phyloP scores from a whole-genome alignment of 1,139 yeast genomes.

The Pichia terricola region DNA sequence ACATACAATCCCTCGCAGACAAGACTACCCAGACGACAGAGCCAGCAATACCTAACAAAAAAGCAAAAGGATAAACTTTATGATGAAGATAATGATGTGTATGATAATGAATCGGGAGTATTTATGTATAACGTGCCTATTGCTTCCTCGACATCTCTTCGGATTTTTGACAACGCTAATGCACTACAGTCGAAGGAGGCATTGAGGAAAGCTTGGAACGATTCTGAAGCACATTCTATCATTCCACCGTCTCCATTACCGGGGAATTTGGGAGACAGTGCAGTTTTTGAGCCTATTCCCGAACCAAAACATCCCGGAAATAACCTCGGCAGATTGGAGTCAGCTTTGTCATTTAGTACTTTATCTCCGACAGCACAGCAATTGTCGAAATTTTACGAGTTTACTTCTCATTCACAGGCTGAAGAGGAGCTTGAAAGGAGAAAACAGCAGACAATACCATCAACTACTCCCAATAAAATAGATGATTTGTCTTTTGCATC shows the following conservation, averaged over 20 bases:
- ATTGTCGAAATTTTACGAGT: constrained; percentile 33
- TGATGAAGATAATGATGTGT: constrained; percentile 29
- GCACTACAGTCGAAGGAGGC: constrained; percentile 16
- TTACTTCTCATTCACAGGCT: constrained; percentile 28
- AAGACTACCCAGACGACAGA: constrained; percentile 18
- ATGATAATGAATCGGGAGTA: constrained; percentile 29
- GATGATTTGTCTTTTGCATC: constrained; percentile 42
- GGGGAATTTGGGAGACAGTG: constrained; percentile 9
- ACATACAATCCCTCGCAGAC: neutral
- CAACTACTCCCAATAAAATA: constrained; percentile 22
- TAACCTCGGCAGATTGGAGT: no score
- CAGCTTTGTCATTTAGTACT: constrained; percentile 25
- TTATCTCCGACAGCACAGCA: constrained; percentile 33
- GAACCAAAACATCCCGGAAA: constrained; percentile 24
- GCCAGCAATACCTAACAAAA: constrained; percentile 28
- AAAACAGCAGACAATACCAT: constrained; percentile 3
- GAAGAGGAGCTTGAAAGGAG: constrained; percentile 30
- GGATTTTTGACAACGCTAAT: constrained; percentile 23
- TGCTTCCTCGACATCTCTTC: constrained; percentile 30
- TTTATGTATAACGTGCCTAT: constrained; percentile 39
- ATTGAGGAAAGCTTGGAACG: constrained; percentile 21
- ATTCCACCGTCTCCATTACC: constrained; percentile 25
- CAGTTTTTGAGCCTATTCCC: constrained; percentile 23
- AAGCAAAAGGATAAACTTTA: constrained; percentile 31
- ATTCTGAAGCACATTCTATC: constrained; percentile 12